Conservation (phyloP, 805 yeast genomes). For the Diddensiella caesifluorescens region DNA sequence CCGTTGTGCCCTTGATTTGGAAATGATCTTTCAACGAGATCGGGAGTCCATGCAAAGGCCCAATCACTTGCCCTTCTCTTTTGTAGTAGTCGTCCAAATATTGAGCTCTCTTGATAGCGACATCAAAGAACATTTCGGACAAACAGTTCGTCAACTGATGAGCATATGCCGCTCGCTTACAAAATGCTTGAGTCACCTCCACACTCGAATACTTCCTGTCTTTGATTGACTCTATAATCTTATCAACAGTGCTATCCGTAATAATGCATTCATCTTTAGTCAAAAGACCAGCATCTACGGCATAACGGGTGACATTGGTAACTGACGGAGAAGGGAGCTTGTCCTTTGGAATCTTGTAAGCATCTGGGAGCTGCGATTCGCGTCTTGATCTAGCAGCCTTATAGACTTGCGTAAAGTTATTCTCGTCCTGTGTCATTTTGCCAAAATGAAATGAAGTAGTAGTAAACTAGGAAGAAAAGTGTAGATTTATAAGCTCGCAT, state of each 20-base stretch:
- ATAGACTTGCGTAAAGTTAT: background rate
- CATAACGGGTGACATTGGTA: slow-evolving; percentile 22
- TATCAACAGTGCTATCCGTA: slow-evolving; percentile 13
- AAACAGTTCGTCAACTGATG: slow-evolving; percentile 45
- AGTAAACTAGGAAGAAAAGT: too few relatives aligned
- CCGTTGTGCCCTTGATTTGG: slow-evolving; percentile 43
- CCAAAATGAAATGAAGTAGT: too few relatives aligned
- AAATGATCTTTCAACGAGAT: slow-evolving; percentile 53
- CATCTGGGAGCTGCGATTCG: slow-evolving; percentile 19
- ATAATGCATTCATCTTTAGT: slow-evolving; percentile 5
- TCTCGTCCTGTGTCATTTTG: slow-evolving; percentile 2
- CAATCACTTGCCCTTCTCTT: slow-evolving; percentile 44
- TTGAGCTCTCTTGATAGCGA: slow-evolving; percentile 52
- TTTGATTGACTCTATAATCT: slow-evolving; percentile 13
- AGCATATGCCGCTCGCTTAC: slow-evolving; percentile 53
- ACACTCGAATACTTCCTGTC: slow-evolving; percentile 3
- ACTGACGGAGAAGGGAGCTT: slow-evolving; percentile 21
- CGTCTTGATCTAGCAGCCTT: slow-evolving; percentile 17
- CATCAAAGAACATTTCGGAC: slow-evolving; percentile 41
- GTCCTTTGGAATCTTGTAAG: slow-evolving; percentile 20
- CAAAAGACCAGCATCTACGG: slow-evolving; percentile 18
- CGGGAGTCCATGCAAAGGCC: slow-evolving; percentile 65
- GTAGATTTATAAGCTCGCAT: too few relatives aligned
- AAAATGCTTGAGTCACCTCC: slow-evolving; percentile 49
- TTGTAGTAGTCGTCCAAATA: slow-evolving; percentile 47